Evolutionary conservation across 1,284 basidiomycete species (phyloP).

Genomic region (Ceratobasidium sp.): DNA sequence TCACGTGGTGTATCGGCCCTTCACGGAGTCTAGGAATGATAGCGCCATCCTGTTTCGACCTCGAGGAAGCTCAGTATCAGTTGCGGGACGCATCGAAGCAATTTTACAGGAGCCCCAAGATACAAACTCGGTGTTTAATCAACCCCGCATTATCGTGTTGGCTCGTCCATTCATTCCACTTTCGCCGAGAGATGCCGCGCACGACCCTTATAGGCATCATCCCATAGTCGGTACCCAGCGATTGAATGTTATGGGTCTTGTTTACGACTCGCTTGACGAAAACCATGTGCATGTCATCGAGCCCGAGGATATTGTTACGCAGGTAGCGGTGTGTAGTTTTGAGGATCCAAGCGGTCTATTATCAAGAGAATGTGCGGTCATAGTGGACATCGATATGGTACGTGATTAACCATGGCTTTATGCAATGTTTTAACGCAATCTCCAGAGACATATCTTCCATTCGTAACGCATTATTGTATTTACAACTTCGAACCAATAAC

Average conservation of each 20-base stretch:
- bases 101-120: background rate
- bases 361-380: background rate
- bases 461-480: background rate
- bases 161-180: background rate
- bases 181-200: background rate
- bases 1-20: background rate
- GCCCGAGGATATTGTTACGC: background rate
- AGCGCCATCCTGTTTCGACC: background rate
- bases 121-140: background rate
- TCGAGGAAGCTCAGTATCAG: background rate
- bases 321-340: background rate
- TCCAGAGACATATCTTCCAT: background rate
- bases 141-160: background rate
- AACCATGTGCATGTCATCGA: background rate
- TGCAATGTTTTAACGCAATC: background rate
- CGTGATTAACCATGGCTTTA: background rate
- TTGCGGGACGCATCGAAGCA: background rate
- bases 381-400: background rate
- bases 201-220: background rate
- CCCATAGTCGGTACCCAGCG: background rate
- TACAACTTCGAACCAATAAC: background rate
- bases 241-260: background rate
- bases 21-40: background rate
- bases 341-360: background rate
- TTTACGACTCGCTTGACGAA: background rate